These are phyloP conservation scores for Diphasiastrum complanatum DNA, from an alignment of 83 land plant species.

Conservation along the genomic window DNA sequence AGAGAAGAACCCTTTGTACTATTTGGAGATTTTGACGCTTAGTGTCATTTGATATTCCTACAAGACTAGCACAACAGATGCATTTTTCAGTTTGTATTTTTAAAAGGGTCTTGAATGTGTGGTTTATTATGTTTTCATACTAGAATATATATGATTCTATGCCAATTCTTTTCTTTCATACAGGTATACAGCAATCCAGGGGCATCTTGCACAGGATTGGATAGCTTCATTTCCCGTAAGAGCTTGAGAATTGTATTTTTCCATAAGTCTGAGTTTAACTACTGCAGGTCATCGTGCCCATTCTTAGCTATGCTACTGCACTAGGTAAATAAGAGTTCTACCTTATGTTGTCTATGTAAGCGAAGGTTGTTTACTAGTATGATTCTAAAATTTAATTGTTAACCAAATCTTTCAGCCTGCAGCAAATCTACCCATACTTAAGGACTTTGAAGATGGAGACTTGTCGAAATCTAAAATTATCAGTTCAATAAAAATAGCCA, in stretches of 20 bases:
- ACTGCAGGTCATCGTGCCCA: background rate
- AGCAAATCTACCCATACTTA: conserved; percentile 51
- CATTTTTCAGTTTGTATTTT: no score
- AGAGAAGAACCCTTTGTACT: no score
- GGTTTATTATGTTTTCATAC: no score
- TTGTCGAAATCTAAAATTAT: conserved; percentile 16
- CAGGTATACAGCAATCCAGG: conserved; percentile 79
- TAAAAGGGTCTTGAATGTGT: no score
- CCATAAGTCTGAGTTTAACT: no score
- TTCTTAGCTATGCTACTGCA: no score
- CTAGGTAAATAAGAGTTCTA: no score
- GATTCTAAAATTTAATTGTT: background rate
- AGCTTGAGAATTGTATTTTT: no score
- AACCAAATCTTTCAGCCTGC: conserved; percentile 41
- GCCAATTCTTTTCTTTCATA: conserved; percentile 3
- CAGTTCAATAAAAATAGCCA: conserved; percentile 57
- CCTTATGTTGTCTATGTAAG: background rate
- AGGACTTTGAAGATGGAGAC: conserved; percentile 16
- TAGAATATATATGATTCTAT: background rate
- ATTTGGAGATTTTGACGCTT: no score
- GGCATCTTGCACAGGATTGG: conserved; percentile 35
- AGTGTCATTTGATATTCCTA: no score
- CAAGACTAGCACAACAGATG: no score
- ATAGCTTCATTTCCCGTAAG: conserved; percentile 41
- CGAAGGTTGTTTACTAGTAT: no score